Percentiles rank a stretch among this genome's conserved stretches.
phyloP scores from a whole-genome alignment of 2,329 filamentous ascomycete genomes.

The Metarhizium rileyi region DNA sequence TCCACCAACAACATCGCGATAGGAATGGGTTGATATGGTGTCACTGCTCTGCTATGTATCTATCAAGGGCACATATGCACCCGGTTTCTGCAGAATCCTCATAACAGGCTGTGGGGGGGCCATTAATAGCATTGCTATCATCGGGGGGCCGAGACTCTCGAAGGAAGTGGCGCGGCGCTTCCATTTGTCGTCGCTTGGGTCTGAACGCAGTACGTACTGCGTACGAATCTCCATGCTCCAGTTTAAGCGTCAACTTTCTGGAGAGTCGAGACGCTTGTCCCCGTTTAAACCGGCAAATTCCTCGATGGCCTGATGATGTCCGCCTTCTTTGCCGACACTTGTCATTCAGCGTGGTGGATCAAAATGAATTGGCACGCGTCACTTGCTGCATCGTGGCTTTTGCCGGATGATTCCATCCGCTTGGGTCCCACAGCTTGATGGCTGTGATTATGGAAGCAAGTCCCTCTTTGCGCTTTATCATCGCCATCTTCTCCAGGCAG shows the following conservation, averaged over 20 bases:
- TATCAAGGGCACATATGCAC: no score
- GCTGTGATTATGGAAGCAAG: background rate
- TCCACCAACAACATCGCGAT: no score
- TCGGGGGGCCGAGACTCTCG: background rate
- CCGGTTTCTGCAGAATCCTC: no score
- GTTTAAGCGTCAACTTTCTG: background rate
- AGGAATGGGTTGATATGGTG: no score
- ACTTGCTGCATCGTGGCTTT: background rate
- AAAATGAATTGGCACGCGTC: background rate
- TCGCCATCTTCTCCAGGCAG: background rate
- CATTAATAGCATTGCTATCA: no score
- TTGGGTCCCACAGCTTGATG: background rate
- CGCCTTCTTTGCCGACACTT: background rate
- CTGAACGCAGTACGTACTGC: no score
- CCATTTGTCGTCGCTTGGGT: background rate
- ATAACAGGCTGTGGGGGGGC: no score
- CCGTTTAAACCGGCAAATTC: background rate
- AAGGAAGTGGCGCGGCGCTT: background rate
- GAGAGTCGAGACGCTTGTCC: background rate
- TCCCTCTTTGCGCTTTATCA: background rate
- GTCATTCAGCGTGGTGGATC: background rate
- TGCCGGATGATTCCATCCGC: constrained; percentile 1
- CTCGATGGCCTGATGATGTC: background rate
- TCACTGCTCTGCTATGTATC: no score
- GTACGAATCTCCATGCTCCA: background rate